Conservation (phyloP, 2,329 filamentous ascomycete species). For the Penicillium sp. region DNA sequence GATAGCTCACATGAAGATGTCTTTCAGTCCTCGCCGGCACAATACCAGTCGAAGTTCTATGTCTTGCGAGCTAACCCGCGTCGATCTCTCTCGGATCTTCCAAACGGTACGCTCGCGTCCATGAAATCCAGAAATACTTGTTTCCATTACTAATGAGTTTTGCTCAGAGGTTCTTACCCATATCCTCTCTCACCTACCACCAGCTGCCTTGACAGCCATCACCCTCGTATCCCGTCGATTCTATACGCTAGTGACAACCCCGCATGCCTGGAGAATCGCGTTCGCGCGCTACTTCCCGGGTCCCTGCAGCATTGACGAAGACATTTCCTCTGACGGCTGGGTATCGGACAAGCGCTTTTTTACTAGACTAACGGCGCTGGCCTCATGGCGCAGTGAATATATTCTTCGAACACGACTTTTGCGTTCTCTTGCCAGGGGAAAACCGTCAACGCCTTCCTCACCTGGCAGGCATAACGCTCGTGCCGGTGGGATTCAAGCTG, state of each 20-base stretch:
- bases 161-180: slow-evolving; percentile 83
- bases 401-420: slow-evolving; percentile 80
- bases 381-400: slow-evolving; percentile 97
- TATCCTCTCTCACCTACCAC: slow-evolving; percentile 82
- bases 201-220: slow-evolving; percentile 75
- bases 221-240: slow-evolving; percentile 85
- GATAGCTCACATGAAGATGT: neutral
- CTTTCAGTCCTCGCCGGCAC: slow-evolving; percentile 2
- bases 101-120: slow-evolving; percentile 65
- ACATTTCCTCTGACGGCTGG: slow-evolving; percentile 50
- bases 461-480: slow-evolving; percentile 51
- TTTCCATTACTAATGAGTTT: neutral
- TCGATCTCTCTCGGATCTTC: slow-evolving; percentile 58
- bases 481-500: slow-evolving; percentile 58
- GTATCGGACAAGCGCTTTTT: slow-evolving; percentile 75
- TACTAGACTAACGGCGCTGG: slow-evolving; percentile 71
- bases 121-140: neutral
- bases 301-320: slow-evolving; percentile 53
- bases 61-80: slow-evolving; percentile 41
- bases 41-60: slow-evolving; percentile 48
- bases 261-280: slow-evolving; percentile 89
- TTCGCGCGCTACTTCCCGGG: slow-evolving; percentile 89
- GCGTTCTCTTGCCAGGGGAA: slow-evolving; percentile 75
- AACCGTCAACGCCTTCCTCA: slow-evolving; percentile 58
- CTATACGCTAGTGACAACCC: slow-evolving; percentile 79